Evolutionary conservation across 2,329 filamentous ascomycete species (phyloP).

Genomic region (Pestalotiopsis sp.): DNA sequence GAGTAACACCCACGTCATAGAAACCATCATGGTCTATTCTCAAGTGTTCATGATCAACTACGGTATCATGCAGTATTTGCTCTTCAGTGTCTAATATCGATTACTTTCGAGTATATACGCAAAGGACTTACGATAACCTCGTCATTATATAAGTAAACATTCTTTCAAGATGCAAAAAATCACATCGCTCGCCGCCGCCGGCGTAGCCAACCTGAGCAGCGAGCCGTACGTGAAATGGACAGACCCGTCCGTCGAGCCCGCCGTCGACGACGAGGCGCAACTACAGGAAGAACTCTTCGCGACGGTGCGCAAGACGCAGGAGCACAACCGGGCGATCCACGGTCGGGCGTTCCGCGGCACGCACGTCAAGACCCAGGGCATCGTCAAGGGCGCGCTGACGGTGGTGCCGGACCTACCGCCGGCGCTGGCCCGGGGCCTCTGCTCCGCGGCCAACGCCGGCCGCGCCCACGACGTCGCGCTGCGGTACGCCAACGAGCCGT

Average conservation of each 20-base stretch:
- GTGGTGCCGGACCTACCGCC: background rate
- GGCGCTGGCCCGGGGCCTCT: background rate
- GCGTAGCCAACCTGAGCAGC: background rate
- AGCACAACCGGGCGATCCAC: background rate
- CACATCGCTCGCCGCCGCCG: background rate
- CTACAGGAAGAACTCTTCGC: background rate
- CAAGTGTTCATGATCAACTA: background rate
- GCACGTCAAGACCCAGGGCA: background rate
- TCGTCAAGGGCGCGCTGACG: background rate
- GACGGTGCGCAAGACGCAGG: background rate
- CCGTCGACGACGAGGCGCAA: background rate
- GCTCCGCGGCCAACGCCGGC: background rate
- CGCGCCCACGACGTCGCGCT: background rate
- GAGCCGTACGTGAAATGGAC: background rate
- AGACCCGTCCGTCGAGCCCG: background rate
- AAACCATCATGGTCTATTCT: background rate
- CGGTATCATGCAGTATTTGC: too few species aligned
- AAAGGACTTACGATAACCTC: background rate
- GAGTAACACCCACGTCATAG: background rate
- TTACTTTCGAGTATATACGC: background rate
- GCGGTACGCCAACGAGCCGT: conserved; percentile 1
- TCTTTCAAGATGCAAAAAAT: background rate
- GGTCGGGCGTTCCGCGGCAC: background rate
- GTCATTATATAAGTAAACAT: background rate
- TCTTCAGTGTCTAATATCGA: background rate